Percentiles rank a stretch among this genome's conserved stretches.
Evolutionary conservation across 2,329 filamentous ascomycete genomes (phyloP).

Genomic region (Curvularia eragrostidis): DNA sequence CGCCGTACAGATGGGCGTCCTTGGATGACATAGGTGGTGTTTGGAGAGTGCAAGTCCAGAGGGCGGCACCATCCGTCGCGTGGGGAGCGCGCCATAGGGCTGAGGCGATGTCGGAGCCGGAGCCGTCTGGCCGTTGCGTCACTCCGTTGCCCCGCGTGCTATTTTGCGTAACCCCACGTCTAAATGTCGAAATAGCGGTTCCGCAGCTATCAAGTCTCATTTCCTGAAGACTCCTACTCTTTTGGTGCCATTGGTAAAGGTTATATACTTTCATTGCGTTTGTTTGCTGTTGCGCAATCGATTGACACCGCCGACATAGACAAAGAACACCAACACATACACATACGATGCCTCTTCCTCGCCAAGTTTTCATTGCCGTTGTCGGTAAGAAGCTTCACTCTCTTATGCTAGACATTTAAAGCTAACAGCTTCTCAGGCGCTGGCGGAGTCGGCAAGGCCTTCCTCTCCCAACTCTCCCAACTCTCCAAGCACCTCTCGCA

Average conservation of each 20-base stretch:
- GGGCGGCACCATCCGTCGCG: conserved; percentile 1
- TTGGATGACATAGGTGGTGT: conserved; percentile 43
- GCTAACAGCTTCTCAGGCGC: conserved; percentile 65
- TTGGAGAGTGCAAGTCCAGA: conserved; percentile 2
- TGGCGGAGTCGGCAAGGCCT: conserved; percentile 91
- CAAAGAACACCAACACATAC: not conserved
- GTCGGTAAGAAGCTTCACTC: conserved; percentile 45
- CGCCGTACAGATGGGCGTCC: conserved; percentile 78
- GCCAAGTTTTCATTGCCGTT: conserved; percentile 57
- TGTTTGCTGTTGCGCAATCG: conserved; percentile 3
- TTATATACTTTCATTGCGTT: not conserved
- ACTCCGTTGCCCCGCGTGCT: conserved; percentile 30
- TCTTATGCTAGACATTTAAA: conserved; percentile 6
- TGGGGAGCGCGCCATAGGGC: conserved; percentile 16
- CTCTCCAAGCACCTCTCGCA: conserved; percentile 67
- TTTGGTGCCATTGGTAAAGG: conserved; percentile 2
- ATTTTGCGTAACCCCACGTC: conserved; percentile 25
- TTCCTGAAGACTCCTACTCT: not conserved
- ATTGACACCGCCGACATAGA: conserved; percentile 4
- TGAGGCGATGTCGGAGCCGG: conserved; percentile 37
- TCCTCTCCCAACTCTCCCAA: conserved; percentile 79
- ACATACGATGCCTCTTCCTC: conserved; percentile 50
- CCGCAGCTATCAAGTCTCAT: conserved; percentile 10
- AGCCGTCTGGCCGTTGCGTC: conserved; percentile 25
- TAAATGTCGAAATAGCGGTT: conserved; percentile 15